Evolutionary conservation across 2,329 filamentous ascomycete genomes (phyloP), one percentile per base, ranked within the genome.

Genomic region (Plenodomus lindquistii): DNA sequence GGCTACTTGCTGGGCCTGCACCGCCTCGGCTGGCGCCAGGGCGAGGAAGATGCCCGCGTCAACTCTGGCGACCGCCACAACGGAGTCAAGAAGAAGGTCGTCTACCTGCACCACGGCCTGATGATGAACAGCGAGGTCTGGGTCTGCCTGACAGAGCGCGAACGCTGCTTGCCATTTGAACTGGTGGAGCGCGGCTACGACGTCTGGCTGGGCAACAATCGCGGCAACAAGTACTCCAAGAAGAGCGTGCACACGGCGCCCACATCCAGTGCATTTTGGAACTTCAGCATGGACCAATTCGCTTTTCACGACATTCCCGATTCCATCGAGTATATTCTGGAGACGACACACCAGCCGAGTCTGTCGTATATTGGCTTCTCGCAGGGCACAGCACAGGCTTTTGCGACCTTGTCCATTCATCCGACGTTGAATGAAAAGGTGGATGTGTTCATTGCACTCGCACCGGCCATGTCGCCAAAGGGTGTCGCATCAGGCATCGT

Each of bases 61-160:
- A 97, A 97, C 68, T 77, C 79, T 42, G 88, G 88, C 0, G 77
- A 79, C 0, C 79, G 80, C 1, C 79, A 81, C 29, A 61, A 62
- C 39, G 66, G 66, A 15, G 61, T 88, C 21, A 82, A 81, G 73
- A 97, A 97, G 77, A 88, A 86, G 60, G 89, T 97, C 40, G 86
- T 94, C 6, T 99, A 97, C 71, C 78, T 99, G 55, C 94, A 99
- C 67, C 94, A 99, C 73, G 94, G 93, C 10, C 81, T 99, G 48
- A 82, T 99, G 67, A 99, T 99, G 94, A 97, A 97, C 74, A 96
- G 91, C 62, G 94, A 99, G 73, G 93, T 99, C 27, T 99, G 94
- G 94, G 90, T 97, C 8, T 95, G 91, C 67, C 76, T 93, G 67
- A 96, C 93, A 0, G 89, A 97, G 59, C 85, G 87, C 60, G 83